phyloP scores from a whole-genome alignment of 2,329 filamentous ascomycete genomes.

The Exophiala viscosa region DNA sequence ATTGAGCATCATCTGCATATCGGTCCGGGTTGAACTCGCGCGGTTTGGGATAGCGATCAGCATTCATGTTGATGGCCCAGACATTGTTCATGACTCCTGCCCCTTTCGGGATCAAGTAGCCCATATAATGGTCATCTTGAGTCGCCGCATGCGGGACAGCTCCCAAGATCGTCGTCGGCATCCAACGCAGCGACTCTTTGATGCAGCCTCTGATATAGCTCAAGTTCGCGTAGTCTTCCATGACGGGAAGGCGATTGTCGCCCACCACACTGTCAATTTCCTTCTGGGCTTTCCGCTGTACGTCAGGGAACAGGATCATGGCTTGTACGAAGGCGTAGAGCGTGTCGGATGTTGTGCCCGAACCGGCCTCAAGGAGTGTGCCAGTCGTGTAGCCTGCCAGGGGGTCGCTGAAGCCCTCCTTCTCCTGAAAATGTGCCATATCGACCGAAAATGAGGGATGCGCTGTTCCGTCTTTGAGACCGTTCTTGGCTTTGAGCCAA shows the following conservation, averaged over 20 bases:
- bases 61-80: slow-evolving; percentile 31
- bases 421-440: slow-evolving; percentile 30
- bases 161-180: slow-evolving; percentile 35
- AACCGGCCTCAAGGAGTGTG: slow-evolving; percentile 27
- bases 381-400: slow-evolving; percentile 35
- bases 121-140: slow-evolving; percentile 24
- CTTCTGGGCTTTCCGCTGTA: slow-evolving; percentile 44
- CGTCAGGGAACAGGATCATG: slow-evolving; percentile 49
- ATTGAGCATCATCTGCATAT: slow-evolving; percentile 31
- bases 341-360: slow-evolving; percentile 20
- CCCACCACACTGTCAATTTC: slow-evolving; percentile 52
- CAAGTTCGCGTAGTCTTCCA: slow-evolving; percentile 47
- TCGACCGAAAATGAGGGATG: slow-evolving; percentile 32
- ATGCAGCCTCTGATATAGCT: slow-evolving; percentile 54
- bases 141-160: slow-evolving; percentile 24
- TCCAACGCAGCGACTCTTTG: slow-evolving; percentile 57
- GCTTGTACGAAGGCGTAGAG: slow-evolving; percentile 42
- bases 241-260: slow-evolving; percentile 43
- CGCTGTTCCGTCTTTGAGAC: slow-evolving; percentile 27
- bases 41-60: slow-evolving; percentile 29
- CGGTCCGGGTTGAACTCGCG: slow-evolving; percentile 32
- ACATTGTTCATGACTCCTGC: slow-evolving; percentile 26
- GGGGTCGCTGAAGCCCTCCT: slow-evolving; percentile 33
- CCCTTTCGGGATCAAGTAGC: slow-evolving; percentile 24
- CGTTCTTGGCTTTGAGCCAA: slow-evolving; percentile 40